phyloP scores from a whole-genome alignment of 2,329 filamentous ascomycete species.

The Cladosporium sp. region DNA sequence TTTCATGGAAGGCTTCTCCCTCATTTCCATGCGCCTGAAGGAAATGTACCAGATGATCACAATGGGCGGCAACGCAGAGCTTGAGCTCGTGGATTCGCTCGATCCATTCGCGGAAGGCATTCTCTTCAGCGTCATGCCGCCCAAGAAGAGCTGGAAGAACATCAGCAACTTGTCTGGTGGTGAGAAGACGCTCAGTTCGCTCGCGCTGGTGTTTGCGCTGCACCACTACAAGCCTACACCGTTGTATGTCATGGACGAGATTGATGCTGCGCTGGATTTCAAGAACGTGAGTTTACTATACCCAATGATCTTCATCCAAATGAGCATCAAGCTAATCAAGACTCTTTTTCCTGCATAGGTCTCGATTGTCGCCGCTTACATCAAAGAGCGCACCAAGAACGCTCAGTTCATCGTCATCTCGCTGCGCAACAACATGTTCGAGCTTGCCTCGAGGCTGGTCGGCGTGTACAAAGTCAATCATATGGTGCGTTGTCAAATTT shows the following conservation, averaged over 20 bases:
- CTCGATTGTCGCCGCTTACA: slow-evolving; percentile 96
- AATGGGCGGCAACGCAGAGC: slow-evolving; percentile 96
- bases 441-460: slow-evolving; percentile 88
- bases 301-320: neutral
- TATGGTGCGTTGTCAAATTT: slow-evolving; percentile 54
- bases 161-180: slow-evolving; percentile 93
- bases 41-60: slow-evolving; percentile 99
- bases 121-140: slow-evolving; percentile 96
- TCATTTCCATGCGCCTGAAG: slow-evolving; percentile 89
- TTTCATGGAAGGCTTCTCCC: slow-evolving; percentile 97
- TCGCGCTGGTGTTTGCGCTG: slow-evolving; percentile 94
- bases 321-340: neutral
- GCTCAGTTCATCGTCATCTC: slow-evolving; percentile 99
- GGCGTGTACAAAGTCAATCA: slow-evolving; percentile 99
- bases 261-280: slow-evolving; percentile 96
- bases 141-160: slow-evolving; percentile 99
- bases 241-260: slow-evolving; percentile 99
- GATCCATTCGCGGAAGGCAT: slow-evolving; percentile 98
- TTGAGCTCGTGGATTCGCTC: slow-evolving; percentile 91
- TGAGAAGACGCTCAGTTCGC: slow-evolving; percentile 90
- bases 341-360: slow-evolving; percentile 53
- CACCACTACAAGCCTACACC: slow-evolving; percentile 98
- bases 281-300: slow-evolving; percentile 69
- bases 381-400: slow-evolving; percentile 98
- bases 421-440: slow-evolving; percentile 98